phyloP scores from a whole-genome alignment of 2,329 filamentous ascomycete genomes.

The Ophiobolus disseminans region DNA sequence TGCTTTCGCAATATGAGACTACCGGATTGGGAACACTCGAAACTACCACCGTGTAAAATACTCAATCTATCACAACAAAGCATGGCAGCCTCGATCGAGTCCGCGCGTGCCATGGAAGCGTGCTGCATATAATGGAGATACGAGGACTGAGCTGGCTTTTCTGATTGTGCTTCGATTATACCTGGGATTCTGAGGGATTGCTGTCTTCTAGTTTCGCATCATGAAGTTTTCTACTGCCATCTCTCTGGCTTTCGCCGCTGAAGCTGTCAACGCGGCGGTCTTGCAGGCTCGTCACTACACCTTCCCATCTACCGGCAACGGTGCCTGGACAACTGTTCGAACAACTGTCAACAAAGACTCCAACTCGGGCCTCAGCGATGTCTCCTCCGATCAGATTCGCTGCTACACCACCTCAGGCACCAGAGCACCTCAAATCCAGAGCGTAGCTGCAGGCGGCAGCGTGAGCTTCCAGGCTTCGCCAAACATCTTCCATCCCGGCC shows the following conservation, averaged over 20 bases:
- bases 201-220: background rate
- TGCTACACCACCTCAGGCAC: slow-evolving; percentile 41
- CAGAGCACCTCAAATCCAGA: slow-evolving; percentile 19
- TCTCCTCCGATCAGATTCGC: slow-evolving; percentile 38
- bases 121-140: slow-evolving; percentile 7
- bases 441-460: slow-evolving; percentile 39
- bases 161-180: background rate
- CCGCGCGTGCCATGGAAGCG: background rate
- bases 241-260: slow-evolving; percentile 23
- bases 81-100: slow-evolving; percentile 6
- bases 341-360: slow-evolving; percentile 41
- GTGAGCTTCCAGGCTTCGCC: slow-evolving; percentile 42
- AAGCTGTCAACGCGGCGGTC: slow-evolving; percentile 27
- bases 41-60: slow-evolving; percentile 32
- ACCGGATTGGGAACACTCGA: slow-evolving; percentile 20
- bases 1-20: slow-evolving; percentile 34
- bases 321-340: slow-evolving; percentile 43
- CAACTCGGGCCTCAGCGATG: slow-evolving; percentile 35
- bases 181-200: background rate
- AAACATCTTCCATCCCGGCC: slow-evolving; percentile 45
- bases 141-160: background rate
- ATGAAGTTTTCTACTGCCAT: slow-evolving; percentile 38
- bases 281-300: slow-evolving; percentile 40
- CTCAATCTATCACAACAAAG: slow-evolving; percentile 24
- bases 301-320: slow-evolving; percentile 33